A percentile compares a stretch with the other conserved stretches of the same genome.
phyloP scores from a whole-genome alignment of 2,329 filamentous ascomycete genomes.

The Phoma herbarum region DNA sequence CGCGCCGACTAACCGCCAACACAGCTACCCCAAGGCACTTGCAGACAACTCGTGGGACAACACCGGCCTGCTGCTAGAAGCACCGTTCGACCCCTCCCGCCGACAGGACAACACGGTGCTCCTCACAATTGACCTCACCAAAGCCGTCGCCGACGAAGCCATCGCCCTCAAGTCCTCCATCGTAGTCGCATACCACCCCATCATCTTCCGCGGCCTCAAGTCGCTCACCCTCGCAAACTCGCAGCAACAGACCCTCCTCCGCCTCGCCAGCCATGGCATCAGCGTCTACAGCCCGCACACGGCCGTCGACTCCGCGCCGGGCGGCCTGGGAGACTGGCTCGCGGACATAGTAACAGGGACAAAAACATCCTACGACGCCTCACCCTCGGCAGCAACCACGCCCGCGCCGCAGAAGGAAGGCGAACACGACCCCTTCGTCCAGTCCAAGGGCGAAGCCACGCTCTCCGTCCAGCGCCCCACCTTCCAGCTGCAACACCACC shows the following conservation, averaged over 20 bases:
- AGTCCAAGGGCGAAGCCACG: background rate
- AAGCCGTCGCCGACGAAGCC: conserved; percentile 87
- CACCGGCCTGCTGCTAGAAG: conserved; percentile 81
- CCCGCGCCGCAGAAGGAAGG: conserved; percentile 33
- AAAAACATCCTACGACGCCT: conserved; percentile 63
- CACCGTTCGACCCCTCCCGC: conserved; percentile 66
- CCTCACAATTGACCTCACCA: conserved; percentile 90
- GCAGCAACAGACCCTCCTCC: conserved; percentile 85
- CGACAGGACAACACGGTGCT: conserved; percentile 73
- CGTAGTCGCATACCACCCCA: conserved; percentile 92
- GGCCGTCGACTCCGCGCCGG: conserved; percentile 84
- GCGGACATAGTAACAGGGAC: conserved; percentile 80
- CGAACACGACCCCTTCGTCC: conserved; percentile 49
- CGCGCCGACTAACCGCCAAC: conserved; percentile 10
- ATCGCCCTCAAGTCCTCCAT: conserved; percentile 78
- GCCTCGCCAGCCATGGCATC: conserved; percentile 84
- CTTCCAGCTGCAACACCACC: conserved; percentile 59
- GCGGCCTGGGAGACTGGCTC: conserved; percentile 93
- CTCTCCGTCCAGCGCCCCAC: conserved; percentile 48
- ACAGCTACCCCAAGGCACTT: conserved; percentile 85
- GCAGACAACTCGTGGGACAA: conserved; percentile 96
- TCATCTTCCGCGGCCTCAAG: conserved; percentile 95
- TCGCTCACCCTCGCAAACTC: conserved; percentile 83
- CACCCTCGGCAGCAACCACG: conserved; percentile 64
- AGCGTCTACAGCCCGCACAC: conserved; percentile 97